These are phyloP conservation scores for Williopsis jadinii DNA, from an alignment of 1,139 yeast genomes.

Conservation along the genomic window DNA sequence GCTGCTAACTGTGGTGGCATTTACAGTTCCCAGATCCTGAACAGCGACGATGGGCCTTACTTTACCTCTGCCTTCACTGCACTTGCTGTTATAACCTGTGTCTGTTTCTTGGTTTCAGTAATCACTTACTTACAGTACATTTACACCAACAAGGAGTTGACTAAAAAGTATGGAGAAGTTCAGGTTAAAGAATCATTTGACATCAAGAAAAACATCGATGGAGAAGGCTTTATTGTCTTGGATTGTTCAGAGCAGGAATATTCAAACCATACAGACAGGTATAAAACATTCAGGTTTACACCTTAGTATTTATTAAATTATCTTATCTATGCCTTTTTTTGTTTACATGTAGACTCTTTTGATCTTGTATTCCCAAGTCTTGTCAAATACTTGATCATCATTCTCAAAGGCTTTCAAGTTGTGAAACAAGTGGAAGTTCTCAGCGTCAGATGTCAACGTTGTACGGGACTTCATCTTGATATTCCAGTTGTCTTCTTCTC, in stretches of 20 bases:
- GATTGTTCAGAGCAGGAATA: neutral
- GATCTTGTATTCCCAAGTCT: constrained; percentile 20
- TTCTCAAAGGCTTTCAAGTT: constrained; percentile 24
- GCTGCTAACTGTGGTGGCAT: constrained; percentile 1
- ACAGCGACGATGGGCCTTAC: neutral
- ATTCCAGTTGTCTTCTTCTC: constrained; percentile 29
- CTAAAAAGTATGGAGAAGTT: neutral
- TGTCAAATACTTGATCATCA: constrained; percentile 19
- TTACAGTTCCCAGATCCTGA: neutral
- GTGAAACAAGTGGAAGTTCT: constrained; percentile 21
- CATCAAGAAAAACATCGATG: neutral
- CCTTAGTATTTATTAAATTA: neutral
- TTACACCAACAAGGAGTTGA: neutral
- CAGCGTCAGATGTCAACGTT: constrained; percentile 23
- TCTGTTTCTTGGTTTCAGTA: neutral
- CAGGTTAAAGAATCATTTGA: neutral
- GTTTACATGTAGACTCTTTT: constrained; percentile 5
- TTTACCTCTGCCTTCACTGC: neutral
- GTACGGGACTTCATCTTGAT: constrained; percentile 27
- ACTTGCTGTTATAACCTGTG: neutral
- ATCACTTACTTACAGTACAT: neutral
- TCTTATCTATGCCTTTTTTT: too few relatives aligned
- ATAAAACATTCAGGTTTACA: neutral
- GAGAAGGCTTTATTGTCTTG: neutral
- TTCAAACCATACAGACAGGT: neutral